Percentiles rank a stretch among this genome's conserved stretches.
These are phyloP conservation scores for Pseudognaphalium luteoalbum DNA, from an alignment of 129 eudicot species.

Conservation along the genomic window DNA sequence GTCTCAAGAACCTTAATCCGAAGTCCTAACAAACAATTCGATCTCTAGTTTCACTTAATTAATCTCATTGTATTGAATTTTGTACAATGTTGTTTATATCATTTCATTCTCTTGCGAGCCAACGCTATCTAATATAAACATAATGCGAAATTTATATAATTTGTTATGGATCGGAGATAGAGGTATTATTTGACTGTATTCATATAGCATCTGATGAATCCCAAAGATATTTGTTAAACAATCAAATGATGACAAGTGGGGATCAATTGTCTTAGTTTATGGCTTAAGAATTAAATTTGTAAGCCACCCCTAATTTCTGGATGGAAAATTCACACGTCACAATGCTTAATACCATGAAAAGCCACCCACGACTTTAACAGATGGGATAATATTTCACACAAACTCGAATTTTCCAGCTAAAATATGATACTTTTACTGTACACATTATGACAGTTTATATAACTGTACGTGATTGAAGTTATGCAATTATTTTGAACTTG, in stretches of 20 bases:
- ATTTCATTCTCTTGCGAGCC: too few relatives aligned
- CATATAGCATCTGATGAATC: too few relatives aligned
- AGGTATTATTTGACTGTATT: too few relatives aligned
- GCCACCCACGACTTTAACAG: too few relatives aligned
- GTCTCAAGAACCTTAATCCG: constrained; percentile 38
- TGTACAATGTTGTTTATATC: neutral
- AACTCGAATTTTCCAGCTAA: too few relatives aligned
- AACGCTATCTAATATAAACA: neutral
- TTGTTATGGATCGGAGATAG: too few relatives aligned
- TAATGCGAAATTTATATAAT: too few relatives aligned
- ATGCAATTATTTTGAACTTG: too few relatives aligned
- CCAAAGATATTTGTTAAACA: neutral
- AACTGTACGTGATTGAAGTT: too few relatives aligned
- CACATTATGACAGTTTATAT: too few relatives aligned
- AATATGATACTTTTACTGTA: too few relatives aligned
- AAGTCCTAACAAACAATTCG: constrained; percentile 15
- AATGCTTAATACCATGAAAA: constrained; percentile 6
- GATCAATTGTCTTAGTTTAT: constrained; percentile 6
- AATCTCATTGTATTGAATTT: constrained; percentile 8
- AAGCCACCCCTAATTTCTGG: constrained; percentile 22
- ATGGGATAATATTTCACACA: too few relatives aligned
- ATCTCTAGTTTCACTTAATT: constrained; percentile 19
- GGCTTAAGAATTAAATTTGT: constrained; percentile 13
- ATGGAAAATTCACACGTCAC: constrained; percentile 9
- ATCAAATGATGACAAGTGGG: neutral